phyloP scores from a whole-genome alignment of 2,329 filamentous ascomycete genomes.

The Colletotrichum agaves region DNA sequence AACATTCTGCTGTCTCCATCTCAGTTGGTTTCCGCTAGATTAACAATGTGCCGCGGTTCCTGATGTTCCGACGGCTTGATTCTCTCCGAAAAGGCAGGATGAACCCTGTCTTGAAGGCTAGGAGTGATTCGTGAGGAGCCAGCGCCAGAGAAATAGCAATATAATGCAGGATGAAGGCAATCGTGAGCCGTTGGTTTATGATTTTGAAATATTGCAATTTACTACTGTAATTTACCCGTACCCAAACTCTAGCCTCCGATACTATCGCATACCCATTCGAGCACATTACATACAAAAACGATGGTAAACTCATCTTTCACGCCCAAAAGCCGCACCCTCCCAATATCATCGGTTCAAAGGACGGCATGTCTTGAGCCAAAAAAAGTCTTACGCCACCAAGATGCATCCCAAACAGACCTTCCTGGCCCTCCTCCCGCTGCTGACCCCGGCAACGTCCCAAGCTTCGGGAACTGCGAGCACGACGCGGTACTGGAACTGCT shows the following conservation, averaged over 20 bases:
- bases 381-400: background rate
- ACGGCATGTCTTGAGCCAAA: background rate
- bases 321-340: background rate
- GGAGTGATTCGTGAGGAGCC: no score
- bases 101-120: no score
- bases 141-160: no score
- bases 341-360: background rate
- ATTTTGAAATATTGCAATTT: slow-evolving; percentile 1
- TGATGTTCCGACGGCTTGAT: no score
- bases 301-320: background rate
- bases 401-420: slow-evolving; percentile 6
- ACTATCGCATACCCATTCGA: background rate
- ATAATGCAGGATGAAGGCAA: no score
- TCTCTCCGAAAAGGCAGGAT: no score
- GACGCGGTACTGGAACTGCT: slow-evolving; percentile 63
- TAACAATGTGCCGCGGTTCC: no score
- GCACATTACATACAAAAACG: background rate
- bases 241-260: background rate
- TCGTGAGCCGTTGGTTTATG: background rate
- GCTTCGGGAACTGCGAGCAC: slow-evolving; percentile 45
- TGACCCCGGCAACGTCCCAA: slow-evolving; percentile 39
- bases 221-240: background rate
- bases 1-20: no score
- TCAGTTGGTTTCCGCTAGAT: no score
- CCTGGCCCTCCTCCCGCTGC: slow-evolving; percentile 40